phyloP scores from a whole-genome alignment of 2,329 filamentous ascomycete species.

The Xylariaceae sp. region DNA sequence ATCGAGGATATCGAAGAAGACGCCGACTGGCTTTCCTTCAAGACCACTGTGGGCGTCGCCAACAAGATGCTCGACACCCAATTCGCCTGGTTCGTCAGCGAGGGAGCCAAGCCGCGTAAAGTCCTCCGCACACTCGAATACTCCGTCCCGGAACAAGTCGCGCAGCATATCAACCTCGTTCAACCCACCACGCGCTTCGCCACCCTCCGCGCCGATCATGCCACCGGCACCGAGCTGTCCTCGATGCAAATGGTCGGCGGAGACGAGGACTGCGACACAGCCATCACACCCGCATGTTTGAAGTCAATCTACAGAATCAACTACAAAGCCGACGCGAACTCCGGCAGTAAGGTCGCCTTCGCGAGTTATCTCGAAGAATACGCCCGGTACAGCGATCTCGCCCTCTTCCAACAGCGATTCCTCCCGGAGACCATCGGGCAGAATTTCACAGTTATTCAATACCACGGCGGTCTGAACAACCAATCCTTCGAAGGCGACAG shows the following conservation, averaged over 20 bases:
- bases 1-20: constrained; percentile 17
- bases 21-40: constrained; percentile 20
- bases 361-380: constrained; percentile 22
- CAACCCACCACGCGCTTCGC: constrained; percentile 22
- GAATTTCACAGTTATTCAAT: constrained; percentile 18
- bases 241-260: constrained; percentile 1
- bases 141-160: constrained; percentile 16
- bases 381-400: constrained; percentile 18
- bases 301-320: constrained; percentile 17
- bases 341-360: constrained; percentile 21
- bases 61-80: constrained; percentile 22
- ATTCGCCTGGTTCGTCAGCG: constrained; percentile 20
- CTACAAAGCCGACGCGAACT: constrained; percentile 18
- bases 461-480: constrained; percentile 17
- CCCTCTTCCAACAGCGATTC: constrained; percentile 14
- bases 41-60: constrained; percentile 21
- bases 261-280: constrained; percentile 14
- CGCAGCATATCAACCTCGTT: constrained; percentile 21
- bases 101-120: constrained; percentile 16
- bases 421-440: constrained; percentile 16
- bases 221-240: constrained; percentile 8
- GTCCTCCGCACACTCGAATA: constrained; percentile 21
- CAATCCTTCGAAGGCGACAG: constrained; percentile 14
- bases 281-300: constrained; percentile 19
- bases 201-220: constrained; percentile 17